Evolutionary conservation across 768 basidiomycete species (phyloP), one percentile per base, ranked within the genome.

Genomic region (Boletus sp.): DNA sequence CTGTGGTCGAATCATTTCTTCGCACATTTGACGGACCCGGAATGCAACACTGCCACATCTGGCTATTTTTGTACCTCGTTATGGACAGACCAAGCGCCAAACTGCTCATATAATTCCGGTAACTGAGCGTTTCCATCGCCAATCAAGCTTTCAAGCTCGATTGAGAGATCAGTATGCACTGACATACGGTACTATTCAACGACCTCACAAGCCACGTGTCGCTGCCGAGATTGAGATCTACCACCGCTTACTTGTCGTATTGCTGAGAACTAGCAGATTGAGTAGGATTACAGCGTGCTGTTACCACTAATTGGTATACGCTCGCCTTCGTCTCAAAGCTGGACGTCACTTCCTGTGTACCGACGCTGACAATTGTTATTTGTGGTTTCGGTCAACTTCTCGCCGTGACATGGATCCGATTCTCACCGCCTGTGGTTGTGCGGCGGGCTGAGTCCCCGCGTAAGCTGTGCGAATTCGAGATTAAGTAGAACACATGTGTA

Each of bases 401-500:
- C 54, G 3, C 24, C 24, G 24, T 24, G 61, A 39, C 67, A 68
- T 58, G 59, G 56, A 32, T 45, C 40, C 44, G 63, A 57, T 62
- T 57, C 60, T 58, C 67, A 66, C 63, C 59, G 68, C 60, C 67
- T 29, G 30, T 52, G 55, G 54, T 50, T 20, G 57, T 57, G 24
- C 36, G 50, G 53, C 68, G 67, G 68, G 57, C 60, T 52, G 9
- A 36, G 63, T 68, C 52, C 36, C 68, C 63, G 60, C 35, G 11
- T 24, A 47, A 47, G 67, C 67, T 68, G 68, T 68, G 67, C 47
- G 47, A 57, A 47, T 20, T 33, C 29, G 18, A 39, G 17, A 48
- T 28, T 53, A 14, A 4, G 44, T 20, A 20, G 9, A 20, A 46
- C 24, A n/a, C 20, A 24, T 20, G 63, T 9, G 33, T 48, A 57